phyloP scores from a whole-genome alignment of 106 monocot species.

The Chionographis japonica region DNA sequence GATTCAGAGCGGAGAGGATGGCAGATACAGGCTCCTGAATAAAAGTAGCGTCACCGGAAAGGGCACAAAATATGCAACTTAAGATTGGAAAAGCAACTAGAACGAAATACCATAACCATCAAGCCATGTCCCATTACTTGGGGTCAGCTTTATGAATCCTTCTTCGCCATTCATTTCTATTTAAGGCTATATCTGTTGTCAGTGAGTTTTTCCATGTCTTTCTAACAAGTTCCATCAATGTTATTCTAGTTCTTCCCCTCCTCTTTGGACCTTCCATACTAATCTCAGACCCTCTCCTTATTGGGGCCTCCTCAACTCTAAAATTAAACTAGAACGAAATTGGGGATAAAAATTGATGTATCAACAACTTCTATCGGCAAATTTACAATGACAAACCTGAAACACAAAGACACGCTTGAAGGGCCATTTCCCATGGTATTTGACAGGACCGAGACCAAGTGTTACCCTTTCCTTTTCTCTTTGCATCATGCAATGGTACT shows the following conservation, averaged over 20 bases:
- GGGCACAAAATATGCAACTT: not conserved
- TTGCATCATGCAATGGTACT: constrained; percentile 77
- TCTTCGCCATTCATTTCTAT: too few relatives aligned
- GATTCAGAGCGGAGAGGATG: constrained; percentile 73
- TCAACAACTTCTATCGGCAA: not conserved
- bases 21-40: constrained; percentile 89
- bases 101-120: not conserved
- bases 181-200: too few relatives aligned
- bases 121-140: not conserved
- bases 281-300: too few relatives aligned
- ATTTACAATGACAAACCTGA: constrained; percentile 45
- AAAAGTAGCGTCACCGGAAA: too few relatives aligned
- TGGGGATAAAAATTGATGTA: not conserved
- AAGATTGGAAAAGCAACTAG: too few relatives aligned
- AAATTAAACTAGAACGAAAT: not conserved
- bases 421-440: constrained; percentile 95
- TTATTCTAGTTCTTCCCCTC: too few relatives aligned
- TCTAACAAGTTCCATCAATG: too few relatives aligned
- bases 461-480: constrained; percentile 58
- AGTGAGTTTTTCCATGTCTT: too few relatives aligned
- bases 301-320: not conserved
- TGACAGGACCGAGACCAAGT: constrained; percentile 62
- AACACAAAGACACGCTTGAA: constrained; percentile 68
- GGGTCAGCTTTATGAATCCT: too few relatives aligned
- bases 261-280: too few relatives aligned